Base-by-base conservation (phyloP, 106 monocot species). In the Dioscorea dumetorum region DNA sequence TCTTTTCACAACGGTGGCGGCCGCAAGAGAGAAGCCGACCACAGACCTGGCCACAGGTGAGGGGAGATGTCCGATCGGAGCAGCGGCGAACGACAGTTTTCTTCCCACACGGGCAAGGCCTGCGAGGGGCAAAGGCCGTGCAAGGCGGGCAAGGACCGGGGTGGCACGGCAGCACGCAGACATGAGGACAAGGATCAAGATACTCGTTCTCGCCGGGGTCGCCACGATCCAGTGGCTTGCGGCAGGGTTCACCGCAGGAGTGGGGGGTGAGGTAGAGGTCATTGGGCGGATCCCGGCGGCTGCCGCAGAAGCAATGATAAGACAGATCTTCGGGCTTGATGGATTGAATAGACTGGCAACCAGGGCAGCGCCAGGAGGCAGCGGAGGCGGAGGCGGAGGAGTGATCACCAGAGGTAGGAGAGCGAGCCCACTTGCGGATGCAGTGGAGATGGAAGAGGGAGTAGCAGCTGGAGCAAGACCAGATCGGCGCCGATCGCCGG, bases 121-220 rank as follows among this genome's bases (percentile, higher is more conserved):
- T 66, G 4, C 75, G 71, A 1, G 87, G 87, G 2, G 99, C 92
- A n/a, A 99, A 93, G 3, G 99, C 92, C 73, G 85, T 93, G 67
- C 99, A 99, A 3, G 99, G 93, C 3, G 99, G 99, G 77, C 99
- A 99, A 0, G 99, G 99, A n/a, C 99, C 99, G 0, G 93, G 99
- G 65, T 99, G 99, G 75, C 99, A 99, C 64, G 85, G 99, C 16
- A 99, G 77, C 11, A 99, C 99, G 22, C 99, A 99, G 0, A 81
- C 57, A 22, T 99, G 99, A 0, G 87, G 92, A 67, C 99, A 99
- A 15, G 64, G 57, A 5, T 69, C 54, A 5, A 16, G 51, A 28
- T 11, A 60, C 9, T 69, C 80, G 2, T 32, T 73, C 1, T 9
- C 77, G 7, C 1, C 33, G 20, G 61, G 16, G 8, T 50, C 2